phyloP scores from a whole-genome alignment of 2,329 filamentous ascomycete genomes.

The Lachnum nothofagi region DNA sequence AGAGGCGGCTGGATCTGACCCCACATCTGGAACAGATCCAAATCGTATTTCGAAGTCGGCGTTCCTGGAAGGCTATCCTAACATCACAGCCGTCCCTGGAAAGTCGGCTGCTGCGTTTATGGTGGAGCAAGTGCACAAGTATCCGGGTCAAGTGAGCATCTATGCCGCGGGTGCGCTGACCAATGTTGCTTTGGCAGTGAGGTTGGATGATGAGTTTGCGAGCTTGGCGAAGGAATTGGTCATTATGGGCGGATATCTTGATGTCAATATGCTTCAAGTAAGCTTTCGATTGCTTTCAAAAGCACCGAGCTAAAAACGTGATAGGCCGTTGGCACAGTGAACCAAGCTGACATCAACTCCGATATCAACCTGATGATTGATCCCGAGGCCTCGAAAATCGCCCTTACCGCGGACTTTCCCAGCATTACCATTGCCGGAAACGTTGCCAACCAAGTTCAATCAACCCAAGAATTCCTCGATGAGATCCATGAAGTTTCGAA shows the following conservation, averaged over 20 bases:
- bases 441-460: conserved; percentile 44
- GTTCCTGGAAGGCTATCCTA: conserved; percentile 44
- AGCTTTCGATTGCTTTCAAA: neutral
- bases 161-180: conserved; percentile 44
- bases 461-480: conserved; percentile 36
- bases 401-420: conserved; percentile 43
- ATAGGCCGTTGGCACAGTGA: conserved; percentile 27
- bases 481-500: conserved; percentile 36
- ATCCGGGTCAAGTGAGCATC: conserved; percentile 47
- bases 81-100: conserved; percentile 36
- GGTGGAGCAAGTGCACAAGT: conserved; percentile 43
- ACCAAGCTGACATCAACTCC: conserved; percentile 29
- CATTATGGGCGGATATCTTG: conserved; percentile 48
- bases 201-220: conserved; percentile 43
- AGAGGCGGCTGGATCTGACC: conserved; percentile 40
- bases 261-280: conserved; percentile 35
- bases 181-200: conserved; percentile 44
- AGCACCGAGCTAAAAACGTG: neutral
- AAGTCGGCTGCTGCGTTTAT: conserved; percentile 42
- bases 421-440: conserved; percentile 43
- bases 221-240: conserved; percentile 42
- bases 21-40: conserved; percentile 40
- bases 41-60: conserved; percentile 37
- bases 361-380: conserved; percentile 48
- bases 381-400: conserved; percentile 46